Evolutionary conservation across 2,329 filamentous ascomycete genomes (phyloP).

Genomic region (Cladobotryum mycophilum): DNA sequence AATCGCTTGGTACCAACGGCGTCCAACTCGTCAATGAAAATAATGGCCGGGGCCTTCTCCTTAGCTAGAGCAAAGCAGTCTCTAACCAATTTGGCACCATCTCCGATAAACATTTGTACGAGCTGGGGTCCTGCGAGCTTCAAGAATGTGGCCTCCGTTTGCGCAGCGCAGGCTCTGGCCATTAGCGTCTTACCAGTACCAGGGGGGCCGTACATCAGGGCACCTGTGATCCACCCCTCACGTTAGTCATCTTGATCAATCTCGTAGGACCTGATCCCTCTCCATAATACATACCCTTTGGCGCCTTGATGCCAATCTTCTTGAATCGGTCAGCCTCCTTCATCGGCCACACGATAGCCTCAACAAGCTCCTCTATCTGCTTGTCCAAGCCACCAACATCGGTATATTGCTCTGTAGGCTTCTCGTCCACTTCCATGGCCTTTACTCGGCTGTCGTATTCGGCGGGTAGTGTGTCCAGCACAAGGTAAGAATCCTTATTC

Average conservation of each 20-base stretch:
- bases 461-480: slow-evolving; percentile 91
- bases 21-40: slow-evolving; percentile 98
- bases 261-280: slow-evolving; percentile 56
- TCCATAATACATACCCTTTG: slow-evolving; percentile 64
- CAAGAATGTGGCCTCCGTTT: slow-evolving; percentile 97
- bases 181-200: slow-evolving; percentile 89
- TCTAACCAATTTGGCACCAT: slow-evolving; percentile 93
- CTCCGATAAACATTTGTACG: slow-evolving; percentile 99
- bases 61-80: slow-evolving; percentile 97
- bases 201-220: slow-evolving; percentile 93
- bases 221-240: slow-evolving; percentile 85
- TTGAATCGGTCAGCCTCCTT: slow-evolving; percentile 99
- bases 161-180: slow-evolving; percentile 90
- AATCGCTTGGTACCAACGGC: slow-evolving; percentile 99
- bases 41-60: slow-evolving; percentile 97
- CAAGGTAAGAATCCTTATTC: slow-evolving; percentile 97
- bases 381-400: slow-evolving; percentile 97
- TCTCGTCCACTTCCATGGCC: slow-evolving; percentile 99
- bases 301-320: slow-evolving; percentile 99
- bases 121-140: slow-evolving; percentile 96
- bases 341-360: slow-evolving; percentile 99
- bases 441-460: slow-evolving; percentile 99
- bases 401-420: slow-evolving; percentile 97
- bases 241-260: slow-evolving; percentile 39
- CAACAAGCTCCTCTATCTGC: slow-evolving; percentile 97